Base-by-base conservation (phyloP, 2,329 filamentous ascomycete species). In the Eurotiales sp. region DNA sequence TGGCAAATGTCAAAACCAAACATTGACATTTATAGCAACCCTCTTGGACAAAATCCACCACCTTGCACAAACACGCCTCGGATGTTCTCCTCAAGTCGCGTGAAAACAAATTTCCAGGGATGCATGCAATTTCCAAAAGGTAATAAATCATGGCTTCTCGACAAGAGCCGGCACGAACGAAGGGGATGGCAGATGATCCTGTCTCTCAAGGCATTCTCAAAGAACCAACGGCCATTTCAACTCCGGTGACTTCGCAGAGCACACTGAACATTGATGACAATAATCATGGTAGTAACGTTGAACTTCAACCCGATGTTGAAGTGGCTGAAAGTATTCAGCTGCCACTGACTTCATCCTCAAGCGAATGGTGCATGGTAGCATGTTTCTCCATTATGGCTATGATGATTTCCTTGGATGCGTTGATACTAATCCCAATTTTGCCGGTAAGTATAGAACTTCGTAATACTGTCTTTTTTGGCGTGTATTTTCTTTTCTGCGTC, bases 301-400 rank as follows among this genome's bases (percentile, higher is more conserved):
- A 53, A 21, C 34, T 53, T 15, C 39, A 47, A 23, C 32, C 21
- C 17, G n/a, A 12, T n/a, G 29, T 49, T 17, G 25, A 37, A 12
- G 21, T 40, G 2, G 36, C 36, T 34, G 15, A 45, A 22, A 30
- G 15, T 5, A 19, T 15, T 1, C 30, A 43, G 25, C 30, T 44
- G 21, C 23, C 39, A 6, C 49, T 45, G 51, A 40, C 45, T 22
- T 27, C 39, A 12, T 43, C 21, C 4, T 40, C 30, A 10, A 25
- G 27, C 8, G 51, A 53, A 41, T 29, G 41, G 40, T 45, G 40
- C 25, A 53, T 53, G 51, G 40, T 53, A 8, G 25, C 25, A 2
- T 53, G 51, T 36, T 53, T 53, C 36, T 40, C 41, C 19, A 15
- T 49, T 19, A 53, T 53, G 45, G 40, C 51, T 1, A 34, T 45